These are phyloP conservation scores for Paratrypanosoma confusum DNA, from an alignment of 208 protist genomes.

Conservation along the genomic window DNA sequence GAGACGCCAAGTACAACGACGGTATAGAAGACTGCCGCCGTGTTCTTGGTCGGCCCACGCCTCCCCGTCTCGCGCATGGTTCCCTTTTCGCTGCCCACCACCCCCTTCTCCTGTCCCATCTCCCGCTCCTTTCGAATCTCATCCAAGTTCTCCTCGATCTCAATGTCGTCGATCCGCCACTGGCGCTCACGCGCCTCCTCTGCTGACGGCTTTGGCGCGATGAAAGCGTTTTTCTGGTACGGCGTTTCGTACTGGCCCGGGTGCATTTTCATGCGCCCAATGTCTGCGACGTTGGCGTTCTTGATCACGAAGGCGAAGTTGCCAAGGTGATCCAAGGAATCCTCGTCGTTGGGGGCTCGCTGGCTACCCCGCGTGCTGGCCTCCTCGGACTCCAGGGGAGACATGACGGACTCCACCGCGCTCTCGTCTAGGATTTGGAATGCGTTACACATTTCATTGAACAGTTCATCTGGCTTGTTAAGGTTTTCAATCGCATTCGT, in stretches of 20 bases:
- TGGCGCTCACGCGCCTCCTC: conserved; percentile 5
- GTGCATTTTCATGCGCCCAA: conserved; percentile 10
- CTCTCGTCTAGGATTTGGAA: background rate
- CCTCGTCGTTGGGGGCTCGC: background rate
- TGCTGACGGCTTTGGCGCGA: background rate
- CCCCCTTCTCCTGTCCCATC: background rate
- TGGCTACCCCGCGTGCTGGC: background rate
- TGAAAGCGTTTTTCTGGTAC: conserved; percentile 7
- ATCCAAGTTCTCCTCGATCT: conserved; percentile 6
- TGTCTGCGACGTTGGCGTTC: conserved; percentile 11
- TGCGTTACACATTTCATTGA: conserved; percentile 4
- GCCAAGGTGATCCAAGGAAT: background rate
- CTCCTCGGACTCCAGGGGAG: background rate
- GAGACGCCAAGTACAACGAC: no score
- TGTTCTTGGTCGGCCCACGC: no score
- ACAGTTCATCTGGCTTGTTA: conserved; percentile 7
- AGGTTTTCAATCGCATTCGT: conserved; percentile 8
- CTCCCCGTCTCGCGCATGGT: no score
- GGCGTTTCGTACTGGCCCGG: conserved; percentile 17
- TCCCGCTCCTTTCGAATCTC: background rate
- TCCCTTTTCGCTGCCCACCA: no score
- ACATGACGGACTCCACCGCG: background rate
- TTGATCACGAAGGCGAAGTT: conserved; percentile 6
- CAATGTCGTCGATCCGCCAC: conserved; percentile 6
- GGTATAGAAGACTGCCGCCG: no score